Evolutionary conservation across 2,329 filamentous ascomycete species (phyloP).

Genomic region (Chaetoscypha palmicola): DNA sequence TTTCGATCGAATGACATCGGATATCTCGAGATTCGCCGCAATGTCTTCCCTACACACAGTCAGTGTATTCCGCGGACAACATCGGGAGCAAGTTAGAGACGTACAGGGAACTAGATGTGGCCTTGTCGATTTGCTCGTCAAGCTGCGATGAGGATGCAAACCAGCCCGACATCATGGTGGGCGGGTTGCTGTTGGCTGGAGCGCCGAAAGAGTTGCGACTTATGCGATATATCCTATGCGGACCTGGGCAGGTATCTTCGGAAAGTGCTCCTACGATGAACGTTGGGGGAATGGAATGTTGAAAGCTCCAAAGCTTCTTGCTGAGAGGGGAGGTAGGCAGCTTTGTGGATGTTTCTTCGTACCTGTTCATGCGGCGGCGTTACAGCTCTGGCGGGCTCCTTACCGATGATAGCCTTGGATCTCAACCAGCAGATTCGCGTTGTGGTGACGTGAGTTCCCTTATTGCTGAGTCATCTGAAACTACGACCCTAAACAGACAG

Average conservation of each 20-base stretch:
- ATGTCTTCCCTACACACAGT: slow-evolving; percentile 72
- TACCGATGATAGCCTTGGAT: no score
- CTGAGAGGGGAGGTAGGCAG: no score
- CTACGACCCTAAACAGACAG: no score
- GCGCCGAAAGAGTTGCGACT: background rate
- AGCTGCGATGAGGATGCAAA: slow-evolving; percentile 88
- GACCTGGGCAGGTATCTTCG: background rate
- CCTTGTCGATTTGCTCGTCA: slow-evolving; percentile 95
- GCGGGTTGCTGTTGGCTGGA: background rate
- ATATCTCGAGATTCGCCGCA: slow-evolving; percentile 94
- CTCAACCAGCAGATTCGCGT: no score
- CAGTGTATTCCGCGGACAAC: no score
- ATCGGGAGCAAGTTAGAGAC: background rate
- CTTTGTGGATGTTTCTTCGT: no score
- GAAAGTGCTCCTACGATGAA: background rate
- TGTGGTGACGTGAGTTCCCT: no score
- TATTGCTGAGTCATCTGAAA: no score
- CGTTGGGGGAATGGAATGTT: background rate
- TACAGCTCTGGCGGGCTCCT: no score
- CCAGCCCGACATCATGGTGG: slow-evolving; percentile 45
- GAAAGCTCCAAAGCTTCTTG: background rate
- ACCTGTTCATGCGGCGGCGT: no score
- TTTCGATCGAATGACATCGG: slow-evolving; percentile 94
- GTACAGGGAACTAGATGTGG: slow-evolving; percentile 82
- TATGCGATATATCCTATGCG: background rate